Percentiles rank a stretch among this genome's conserved stretches.
These are phyloP conservation scores for Mayamaea pseudoterrestris DNA, from an alignment of 108 stramenopile genomes.

Conservation along the genomic window DNA sequence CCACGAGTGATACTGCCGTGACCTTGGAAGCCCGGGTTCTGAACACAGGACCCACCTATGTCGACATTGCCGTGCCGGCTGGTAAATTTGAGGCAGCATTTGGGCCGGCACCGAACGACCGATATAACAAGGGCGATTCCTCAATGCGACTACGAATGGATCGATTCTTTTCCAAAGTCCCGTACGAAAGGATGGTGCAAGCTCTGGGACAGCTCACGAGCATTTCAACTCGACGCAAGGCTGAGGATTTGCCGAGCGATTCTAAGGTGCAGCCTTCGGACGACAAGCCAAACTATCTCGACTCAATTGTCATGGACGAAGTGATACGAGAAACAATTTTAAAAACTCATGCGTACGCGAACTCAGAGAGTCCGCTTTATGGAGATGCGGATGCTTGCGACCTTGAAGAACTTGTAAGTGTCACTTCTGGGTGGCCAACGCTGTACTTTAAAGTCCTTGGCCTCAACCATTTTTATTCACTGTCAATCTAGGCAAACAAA, in stretches of 20 bases:
- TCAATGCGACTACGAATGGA: constrained; percentile 53
- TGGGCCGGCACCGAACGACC: constrained; percentile 65
- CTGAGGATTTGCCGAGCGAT: constrained; percentile 1
- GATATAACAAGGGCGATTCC: constrained; percentile 36
- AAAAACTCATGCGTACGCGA: constrained; percentile 49
- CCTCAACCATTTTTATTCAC: not conserved
- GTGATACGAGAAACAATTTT: constrained; percentile 58
- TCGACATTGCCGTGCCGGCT: constrained; percentile 57
- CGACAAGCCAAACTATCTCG: too few species aligned
- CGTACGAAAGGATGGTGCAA: constrained; percentile 69
- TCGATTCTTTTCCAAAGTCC: constrained; percentile 77
- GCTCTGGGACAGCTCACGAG: constrained; percentile 55
- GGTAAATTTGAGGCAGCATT: constrained; percentile 62
- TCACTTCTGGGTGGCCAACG: not conserved
- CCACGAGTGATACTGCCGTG: constrained; percentile 43
- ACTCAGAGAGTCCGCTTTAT: constrained; percentile 25
- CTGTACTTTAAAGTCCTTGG: not conserved
- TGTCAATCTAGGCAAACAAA: constrained; percentile 25
- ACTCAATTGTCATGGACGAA: constrained; percentile 51
- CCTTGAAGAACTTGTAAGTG: constrained; percentile 35
- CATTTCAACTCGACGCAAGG: constrained; percentile 30
- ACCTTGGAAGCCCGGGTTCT: constrained; percentile 57
- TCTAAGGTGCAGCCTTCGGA: constrained; percentile 5
- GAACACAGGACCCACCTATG: constrained; percentile 54
- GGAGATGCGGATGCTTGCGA: constrained; percentile 28